Evolutionary conservation across 1,139 yeast genomes (phyloP).

Genomic region (Insectozyma bohioensis): DNA sequence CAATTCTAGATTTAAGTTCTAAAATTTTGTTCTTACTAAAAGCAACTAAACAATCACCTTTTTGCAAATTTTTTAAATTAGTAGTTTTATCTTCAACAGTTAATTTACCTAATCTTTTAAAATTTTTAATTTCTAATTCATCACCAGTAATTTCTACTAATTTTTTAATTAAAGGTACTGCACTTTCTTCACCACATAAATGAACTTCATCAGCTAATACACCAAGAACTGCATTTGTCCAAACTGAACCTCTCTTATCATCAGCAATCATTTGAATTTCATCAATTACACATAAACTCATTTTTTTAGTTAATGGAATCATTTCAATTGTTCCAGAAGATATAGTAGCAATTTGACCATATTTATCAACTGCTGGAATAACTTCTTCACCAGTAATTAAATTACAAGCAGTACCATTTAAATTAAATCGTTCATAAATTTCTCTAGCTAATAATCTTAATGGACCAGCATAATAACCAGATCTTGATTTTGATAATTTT

Average conservation of each 20-base stretch:
- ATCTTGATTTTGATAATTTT: conserved; percentile 59
- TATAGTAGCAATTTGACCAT: conserved; percentile 69
- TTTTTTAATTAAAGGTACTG: conserved; percentile 61
- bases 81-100: conserved; percentile 47
- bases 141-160: conserved; percentile 77
- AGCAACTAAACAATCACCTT: conserved; percentile 89
- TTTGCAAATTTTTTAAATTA: conserved; percentile 35
- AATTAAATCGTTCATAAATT: conserved; percentile 75
- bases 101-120: conserved; percentile 74
- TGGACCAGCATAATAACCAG: conserved; percentile 97
- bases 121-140: conserved; percentile 62
- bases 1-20: conserved; percentile 64
- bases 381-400: conserved; percentile 94
- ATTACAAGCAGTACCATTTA: conserved; percentile 70
- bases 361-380: conserved; percentile 62
- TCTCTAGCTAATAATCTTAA: conserved; percentile 87
- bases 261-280: conserved; percentile 96
- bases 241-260: conserved; percentile 80
- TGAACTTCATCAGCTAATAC: conserved; percentile 85
- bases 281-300: conserved; percentile 90
- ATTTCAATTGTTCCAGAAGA: conserved; percentile 94
- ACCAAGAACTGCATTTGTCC: conserved; percentile 92
- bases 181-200: conserved; percentile 89
- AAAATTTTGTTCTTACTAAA: conserved; percentile 76
- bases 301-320: conserved; percentile 65